phyloP scores from a whole-genome alignment of 2,329 filamentous ascomycete genomes.

The Delphinella strobiligena region DNA sequence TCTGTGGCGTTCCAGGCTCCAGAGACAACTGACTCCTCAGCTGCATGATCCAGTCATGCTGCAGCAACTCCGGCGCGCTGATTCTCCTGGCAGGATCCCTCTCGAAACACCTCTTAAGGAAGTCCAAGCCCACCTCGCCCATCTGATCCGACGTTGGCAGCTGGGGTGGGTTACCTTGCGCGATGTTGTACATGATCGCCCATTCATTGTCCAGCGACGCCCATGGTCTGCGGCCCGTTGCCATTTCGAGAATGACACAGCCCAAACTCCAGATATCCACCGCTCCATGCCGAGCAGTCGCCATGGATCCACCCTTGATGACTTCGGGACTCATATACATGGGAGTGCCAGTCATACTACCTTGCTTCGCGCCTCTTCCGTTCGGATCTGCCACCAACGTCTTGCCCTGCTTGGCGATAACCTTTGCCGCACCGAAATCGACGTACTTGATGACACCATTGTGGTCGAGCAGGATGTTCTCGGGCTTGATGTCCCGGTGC shows the following conservation, averaged over 20 bases:
- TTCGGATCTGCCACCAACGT: conserved; percentile 53
- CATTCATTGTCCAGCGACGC: conserved; percentile 95
- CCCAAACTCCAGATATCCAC: conserved; percentile 95
- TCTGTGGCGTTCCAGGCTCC: conserved; percentile 34
- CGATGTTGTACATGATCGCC: conserved; percentile 99
- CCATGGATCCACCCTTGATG: conserved; percentile 80
- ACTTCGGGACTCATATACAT: conserved; percentile 99
- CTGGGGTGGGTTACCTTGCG: conserved; percentile 85
- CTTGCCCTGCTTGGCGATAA: conserved; percentile 86
- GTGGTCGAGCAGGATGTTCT: conserved; percentile 92
- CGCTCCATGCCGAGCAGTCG: conserved; percentile 61
- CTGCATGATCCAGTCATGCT: conserved; percentile 74
- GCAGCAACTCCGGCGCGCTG: conserved; percentile 75
- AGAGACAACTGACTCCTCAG: conserved; percentile 34
- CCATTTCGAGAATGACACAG: conserved; percentile 96
- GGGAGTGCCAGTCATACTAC: conserved; percentile 92
- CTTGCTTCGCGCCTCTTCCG: conserved; percentile 41
- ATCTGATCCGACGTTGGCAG: conserved; percentile 74
- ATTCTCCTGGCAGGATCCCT: conserved; percentile 68
- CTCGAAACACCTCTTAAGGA: conserved; percentile 75
- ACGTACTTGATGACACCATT: conserved; percentile 99
- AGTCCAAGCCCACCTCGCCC: conserved; percentile 73
- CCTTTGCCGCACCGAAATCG: conserved; percentile 93
- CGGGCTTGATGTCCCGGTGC: conserved; percentile 95
- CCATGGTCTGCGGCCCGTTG: conserved; percentile 88